Conservation (phyloP, 805 yeast species). For the Candida maltosa region DNA sequence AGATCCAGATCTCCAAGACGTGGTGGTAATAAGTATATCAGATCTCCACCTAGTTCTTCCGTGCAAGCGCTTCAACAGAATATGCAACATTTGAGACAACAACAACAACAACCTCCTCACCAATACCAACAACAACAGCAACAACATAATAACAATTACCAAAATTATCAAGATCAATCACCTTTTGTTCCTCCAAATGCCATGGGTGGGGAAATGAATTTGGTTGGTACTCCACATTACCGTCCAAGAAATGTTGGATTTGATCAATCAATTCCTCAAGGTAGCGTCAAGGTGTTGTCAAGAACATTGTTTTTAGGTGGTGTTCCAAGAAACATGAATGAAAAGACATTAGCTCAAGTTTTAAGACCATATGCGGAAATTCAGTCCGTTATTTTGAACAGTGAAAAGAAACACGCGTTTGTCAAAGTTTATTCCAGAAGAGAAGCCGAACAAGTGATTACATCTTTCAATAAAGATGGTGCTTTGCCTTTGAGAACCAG, state of each 20-base stretch:
- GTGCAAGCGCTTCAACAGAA: slow-evolving; percentile 6
- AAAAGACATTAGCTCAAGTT: slow-evolving; percentile 62
- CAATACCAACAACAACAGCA: slow-evolving; percentile 6
- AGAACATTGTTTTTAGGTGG: slow-evolving; percentile 95
- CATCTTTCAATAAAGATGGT: slow-evolving; percentile 68
- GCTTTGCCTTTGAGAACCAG: slow-evolving; percentile 71
- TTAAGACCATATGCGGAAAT: slow-evolving; percentile 87
- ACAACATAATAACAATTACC: slow-evolving; percentile 5
- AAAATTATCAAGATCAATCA: slow-evolving; percentile 10
- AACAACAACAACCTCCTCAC: slow-evolving; percentile 7
- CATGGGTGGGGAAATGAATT: slow-evolving; percentile 58
- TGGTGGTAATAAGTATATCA: slow-evolving; percentile 12
- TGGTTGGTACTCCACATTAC: slow-evolving; percentile 70
- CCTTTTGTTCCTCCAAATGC: slow-evolving; percentile 19
- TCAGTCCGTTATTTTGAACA: slow-evolving; percentile 83
- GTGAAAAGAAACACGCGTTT: slow-evolving; percentile 91
- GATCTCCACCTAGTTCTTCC: slow-evolving; percentile 5
- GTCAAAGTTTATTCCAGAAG: slow-evolving; percentile 88
- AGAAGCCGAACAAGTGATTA: slow-evolving; percentile 84
- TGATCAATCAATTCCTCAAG: slow-evolving; percentile 73
- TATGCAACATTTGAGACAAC: slow-evolving; percentile 13
- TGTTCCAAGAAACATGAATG: slow-evolving; percentile 80
- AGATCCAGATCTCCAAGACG: slow-evolving; percentile 54
- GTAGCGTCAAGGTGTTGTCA: slow-evolving; percentile 76
- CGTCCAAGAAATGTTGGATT: slow-evolving; percentile 70